Conservation (phyloP, 2,329 filamentous ascomycete genomes). For the Dactylellina leptospora region DNA sequence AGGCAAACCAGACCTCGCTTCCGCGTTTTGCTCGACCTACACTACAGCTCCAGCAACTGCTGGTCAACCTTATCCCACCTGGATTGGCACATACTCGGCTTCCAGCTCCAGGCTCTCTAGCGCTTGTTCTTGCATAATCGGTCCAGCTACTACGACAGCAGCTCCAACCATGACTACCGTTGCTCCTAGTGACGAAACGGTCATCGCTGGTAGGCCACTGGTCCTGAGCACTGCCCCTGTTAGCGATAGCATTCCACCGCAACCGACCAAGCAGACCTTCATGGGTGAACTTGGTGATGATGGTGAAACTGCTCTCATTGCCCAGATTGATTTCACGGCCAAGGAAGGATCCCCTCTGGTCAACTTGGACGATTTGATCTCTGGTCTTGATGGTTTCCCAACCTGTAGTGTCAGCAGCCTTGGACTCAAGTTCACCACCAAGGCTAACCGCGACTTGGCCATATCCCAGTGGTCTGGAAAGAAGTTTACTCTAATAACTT, state of each 20-base stretch:
- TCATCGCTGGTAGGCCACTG: constrained; percentile 6
- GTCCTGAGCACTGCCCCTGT: constrained; percentile 9
- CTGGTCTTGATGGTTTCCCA: constrained; percentile 25
- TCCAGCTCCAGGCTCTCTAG: neutral
- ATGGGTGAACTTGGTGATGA: constrained; percentile 23
- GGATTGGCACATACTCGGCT: neutral
- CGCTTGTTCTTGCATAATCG: neutral
- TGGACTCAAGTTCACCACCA: constrained; percentile 10
- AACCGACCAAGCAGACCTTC: constrained; percentile 10
- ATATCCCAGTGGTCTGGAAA: constrained; percentile 9
- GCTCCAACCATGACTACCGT: no score
- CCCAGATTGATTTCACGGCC: constrained; percentile 9
- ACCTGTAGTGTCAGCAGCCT: constrained; percentile 4
- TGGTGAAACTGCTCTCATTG: constrained; percentile 9
- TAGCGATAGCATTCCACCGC: constrained; percentile 26
- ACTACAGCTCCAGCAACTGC: neutral
- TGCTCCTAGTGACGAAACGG: no score
- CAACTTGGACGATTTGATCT: constrained; percentile 30
- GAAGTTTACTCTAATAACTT: constrained; percentile 11
- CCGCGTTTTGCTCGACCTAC: neutral
- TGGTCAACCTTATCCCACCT: neutral
- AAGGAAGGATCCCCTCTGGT: constrained; percentile 5
- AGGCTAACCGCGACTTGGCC: constrained; percentile 10
- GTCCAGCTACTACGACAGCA: no score
- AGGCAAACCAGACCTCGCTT: neutral